phyloP scores from a whole-genome alignment of 192 early-diverging fungal genomes.

The Linnemannia hyalina region DNA sequence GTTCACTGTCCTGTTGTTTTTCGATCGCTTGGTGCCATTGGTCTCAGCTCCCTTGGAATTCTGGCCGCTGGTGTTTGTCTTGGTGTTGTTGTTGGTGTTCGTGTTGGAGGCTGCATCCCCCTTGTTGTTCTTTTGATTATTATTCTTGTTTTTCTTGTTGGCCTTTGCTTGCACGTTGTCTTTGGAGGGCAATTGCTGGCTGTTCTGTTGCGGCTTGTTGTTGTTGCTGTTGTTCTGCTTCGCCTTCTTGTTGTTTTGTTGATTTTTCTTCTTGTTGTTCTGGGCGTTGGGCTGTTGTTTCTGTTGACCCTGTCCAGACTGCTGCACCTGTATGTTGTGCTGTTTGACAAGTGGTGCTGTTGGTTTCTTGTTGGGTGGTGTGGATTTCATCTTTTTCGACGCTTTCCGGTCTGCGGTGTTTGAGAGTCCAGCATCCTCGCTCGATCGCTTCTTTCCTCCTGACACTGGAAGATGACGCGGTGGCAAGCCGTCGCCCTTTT shows the following conservation, averaged over 20 bases:
- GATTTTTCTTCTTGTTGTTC: background rate
- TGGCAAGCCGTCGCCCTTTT: slow-evolving; percentile 25
- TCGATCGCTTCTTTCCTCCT: slow-evolving; percentile 32
- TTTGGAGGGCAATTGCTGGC: background rate
- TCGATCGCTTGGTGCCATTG: background rate
- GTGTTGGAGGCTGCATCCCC: background rate
- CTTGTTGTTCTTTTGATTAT: too few species aligned
- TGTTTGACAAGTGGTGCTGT: background rate
- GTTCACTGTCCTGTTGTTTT: background rate
- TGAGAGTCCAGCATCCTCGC: slow-evolving; percentile 2
- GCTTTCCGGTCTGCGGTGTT: background rate
- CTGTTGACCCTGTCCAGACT: background rate
- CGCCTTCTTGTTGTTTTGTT: background rate
- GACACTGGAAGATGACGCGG: slow-evolving; percentile 18
- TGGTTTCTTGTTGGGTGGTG: background rate
- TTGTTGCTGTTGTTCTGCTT: background rate
- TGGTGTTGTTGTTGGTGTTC: background rate
- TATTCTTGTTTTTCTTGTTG: background rate
- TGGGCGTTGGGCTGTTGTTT: background rate
- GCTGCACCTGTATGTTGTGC: background rate
- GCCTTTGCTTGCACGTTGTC: background rate
- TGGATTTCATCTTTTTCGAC: slow-evolving; percentile 8
- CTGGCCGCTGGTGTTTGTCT: background rate
- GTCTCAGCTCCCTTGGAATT: background rate
- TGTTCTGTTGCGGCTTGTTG: background rate